Conservation (phyloP, 306 rosid genomes). For the Begonia masoniana region DNA sequence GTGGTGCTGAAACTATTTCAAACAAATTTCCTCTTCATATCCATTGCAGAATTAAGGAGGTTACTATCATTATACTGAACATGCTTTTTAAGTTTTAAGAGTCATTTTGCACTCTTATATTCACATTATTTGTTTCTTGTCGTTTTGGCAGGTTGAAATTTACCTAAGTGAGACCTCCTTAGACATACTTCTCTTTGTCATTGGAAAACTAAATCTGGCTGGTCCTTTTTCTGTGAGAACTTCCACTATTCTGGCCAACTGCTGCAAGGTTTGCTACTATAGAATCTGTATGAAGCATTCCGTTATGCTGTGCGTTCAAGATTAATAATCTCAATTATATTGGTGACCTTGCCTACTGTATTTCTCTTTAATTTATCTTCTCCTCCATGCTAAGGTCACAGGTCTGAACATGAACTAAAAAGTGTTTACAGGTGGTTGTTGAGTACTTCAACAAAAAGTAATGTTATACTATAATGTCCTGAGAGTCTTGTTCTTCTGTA, state of each 20-base stretch:
- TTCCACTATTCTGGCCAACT: constrained; percentile 49
- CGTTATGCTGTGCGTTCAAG: neutral
- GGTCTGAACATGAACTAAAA: too few relatives aligned
- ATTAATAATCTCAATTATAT: too few relatives aligned
- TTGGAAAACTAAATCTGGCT: constrained; percentile 62
- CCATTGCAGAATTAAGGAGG: constrained; percentile 68
- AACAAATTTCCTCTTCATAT: constrained; percentile 52
- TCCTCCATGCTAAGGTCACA: too few relatives aligned
- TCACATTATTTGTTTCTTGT: constrained; percentile 3
- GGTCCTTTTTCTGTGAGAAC: constrained; percentile 77
- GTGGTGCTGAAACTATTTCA: constrained; percentile 31
- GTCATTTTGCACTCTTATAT: constrained; percentile 3
- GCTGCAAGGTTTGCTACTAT: constrained; percentile 68
- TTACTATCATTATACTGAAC: constrained; percentile 9
- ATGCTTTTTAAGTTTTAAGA: constrained; percentile 13
- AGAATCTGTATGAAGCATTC: constrained; percentile 2
- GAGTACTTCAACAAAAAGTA: too few relatives aligned
- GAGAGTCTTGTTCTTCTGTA: too few relatives aligned
- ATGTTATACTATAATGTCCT: too few relatives aligned
- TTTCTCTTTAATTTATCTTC: too few relatives aligned
- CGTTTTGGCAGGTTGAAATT: constrained; percentile 46
- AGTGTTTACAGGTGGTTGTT: too few relatives aligned
- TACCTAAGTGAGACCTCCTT: constrained; percentile 67
- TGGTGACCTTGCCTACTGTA: too few relatives aligned
- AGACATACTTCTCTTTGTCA: constrained; percentile 71